These are phyloP conservation scores for Colletotrichum sojae DNA, from an alignment of 2,329 filamentous ascomycete species.

Conservation along the genomic window DNA sequence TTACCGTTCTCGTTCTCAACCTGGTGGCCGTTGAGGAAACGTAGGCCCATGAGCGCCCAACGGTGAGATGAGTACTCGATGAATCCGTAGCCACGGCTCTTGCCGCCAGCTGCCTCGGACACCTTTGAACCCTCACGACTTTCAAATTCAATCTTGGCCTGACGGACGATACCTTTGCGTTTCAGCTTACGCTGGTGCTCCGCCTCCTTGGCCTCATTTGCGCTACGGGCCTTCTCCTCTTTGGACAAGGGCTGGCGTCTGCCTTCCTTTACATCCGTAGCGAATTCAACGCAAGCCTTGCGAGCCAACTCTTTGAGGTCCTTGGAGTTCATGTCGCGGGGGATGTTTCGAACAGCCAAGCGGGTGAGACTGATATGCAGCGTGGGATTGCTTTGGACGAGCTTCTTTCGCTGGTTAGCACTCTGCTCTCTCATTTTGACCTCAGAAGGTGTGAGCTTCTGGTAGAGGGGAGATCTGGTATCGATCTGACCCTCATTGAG, in stretches of 20 bases:
- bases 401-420: conserved; percentile 86
- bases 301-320: conserved; percentile 92
- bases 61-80: conserved; percentile 96
- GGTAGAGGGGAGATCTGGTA: conserved; percentile 82
- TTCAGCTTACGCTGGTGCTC: conserved; percentile 85
- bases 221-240: conserved; percentile 87
- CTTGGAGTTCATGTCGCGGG: conserved; percentile 85
- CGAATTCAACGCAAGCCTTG: conserved; percentile 94
- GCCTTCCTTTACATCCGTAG: conserved; percentile 87
- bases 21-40: conserved; percentile 89
- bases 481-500: conserved; percentile 89
- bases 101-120: conserved; percentile 80
- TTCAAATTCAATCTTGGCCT: conserved; percentile 97
- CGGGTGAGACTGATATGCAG: conserved; percentile 91
- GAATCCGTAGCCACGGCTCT: conserved; percentile 95
- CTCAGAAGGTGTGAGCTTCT: conserved; percentile 82
- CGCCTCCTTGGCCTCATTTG: conserved; percentile 83
- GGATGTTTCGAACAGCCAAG: conserved; percentile 92
- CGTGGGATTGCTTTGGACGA: conserved; percentile 92
- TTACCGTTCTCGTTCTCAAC: conserved; percentile 76
- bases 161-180: conserved; percentile 88
- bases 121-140: conserved; percentile 88
- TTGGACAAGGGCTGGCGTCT: conserved; percentile 85
- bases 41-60: conserved; percentile 92
- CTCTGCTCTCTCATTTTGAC: conserved; percentile 91